Evolutionary conservation across 306 rosid genomes (phyloP).

Genomic region (Rubus parviflorus): DNA sequence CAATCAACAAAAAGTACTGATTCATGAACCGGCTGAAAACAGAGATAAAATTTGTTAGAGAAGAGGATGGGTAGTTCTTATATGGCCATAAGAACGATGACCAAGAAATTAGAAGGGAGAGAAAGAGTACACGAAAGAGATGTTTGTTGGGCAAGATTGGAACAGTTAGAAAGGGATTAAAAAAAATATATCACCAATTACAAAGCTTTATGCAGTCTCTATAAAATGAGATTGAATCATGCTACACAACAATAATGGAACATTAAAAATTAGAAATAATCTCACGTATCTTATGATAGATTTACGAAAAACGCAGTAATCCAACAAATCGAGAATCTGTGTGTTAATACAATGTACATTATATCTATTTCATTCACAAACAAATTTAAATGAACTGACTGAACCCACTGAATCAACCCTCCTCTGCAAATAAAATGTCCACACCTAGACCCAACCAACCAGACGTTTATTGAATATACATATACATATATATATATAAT

Average conservation of each 20-base stretch:
- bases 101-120: background rate
- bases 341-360: background rate
- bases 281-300: background rate
- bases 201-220: background rate
- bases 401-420: too few relatives aligned
- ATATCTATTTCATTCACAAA: background rate
- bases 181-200: background rate
- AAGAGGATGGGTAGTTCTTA: background rate
- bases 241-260: background rate
- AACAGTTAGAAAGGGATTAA: background rate
- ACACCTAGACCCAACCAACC: background rate
- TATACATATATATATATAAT: too few relatives aligned
- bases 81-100: background rate
- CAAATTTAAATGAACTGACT: background rate
- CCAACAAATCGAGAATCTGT: background rate
- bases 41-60: constrained; percentile 27
- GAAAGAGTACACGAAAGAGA: background rate
- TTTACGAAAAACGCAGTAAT: background rate
- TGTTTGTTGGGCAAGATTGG: background rate
- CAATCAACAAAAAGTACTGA: constrained; percentile 96
- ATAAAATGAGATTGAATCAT: background rate
- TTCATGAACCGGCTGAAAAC: constrained; percentile 97
- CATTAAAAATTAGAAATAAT: background rate
- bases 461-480: background rate
- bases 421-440: background rate